Evolutionary conservation across 129 eudicot genomes (phyloP).

Genomic region (Lactuca sativa): DNA sequence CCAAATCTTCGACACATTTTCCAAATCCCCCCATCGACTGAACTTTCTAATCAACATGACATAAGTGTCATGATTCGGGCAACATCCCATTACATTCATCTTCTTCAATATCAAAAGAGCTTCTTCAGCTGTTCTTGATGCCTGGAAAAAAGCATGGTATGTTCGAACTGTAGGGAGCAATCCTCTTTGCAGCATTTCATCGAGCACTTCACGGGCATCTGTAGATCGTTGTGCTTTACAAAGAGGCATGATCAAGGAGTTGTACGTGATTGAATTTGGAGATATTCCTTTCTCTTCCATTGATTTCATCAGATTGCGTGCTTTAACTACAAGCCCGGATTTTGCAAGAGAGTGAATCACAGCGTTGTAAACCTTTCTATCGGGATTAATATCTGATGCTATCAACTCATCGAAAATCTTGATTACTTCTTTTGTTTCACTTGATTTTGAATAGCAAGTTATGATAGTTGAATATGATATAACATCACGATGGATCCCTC

Average conservation of each 20-base stretch:
- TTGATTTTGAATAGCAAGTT: slow-evolving; percentile 60
- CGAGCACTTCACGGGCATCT: slow-evolving; percentile 50
- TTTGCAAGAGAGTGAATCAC: slow-evolving; percentile 81
- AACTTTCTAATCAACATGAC: slow-evolving; percentile 79
- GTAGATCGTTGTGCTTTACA: slow-evolving; percentile 45
- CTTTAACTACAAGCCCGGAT: slow-evolving; percentile 56
- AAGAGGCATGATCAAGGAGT: slow-evolving; percentile 76
- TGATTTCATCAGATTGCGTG: slow-evolving; percentile 48
- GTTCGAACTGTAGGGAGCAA: slow-evolving; percentile 65
- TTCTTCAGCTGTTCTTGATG: slow-evolving; percentile 55
- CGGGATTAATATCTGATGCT: slow-evolving; percentile 45
- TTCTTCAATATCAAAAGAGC: slow-evolving; percentile 56
- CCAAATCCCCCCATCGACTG: slow-evolving; percentile 68
- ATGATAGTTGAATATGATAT: slow-evolving; percentile 67
- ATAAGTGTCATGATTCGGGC: slow-evolving; percentile 66
- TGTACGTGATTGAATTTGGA: slow-evolving; percentile 64
- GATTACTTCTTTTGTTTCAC: slow-evolving; percentile 50
- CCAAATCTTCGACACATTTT: slow-evolving; percentile 71
- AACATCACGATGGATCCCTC: slow-evolving; percentile 53
- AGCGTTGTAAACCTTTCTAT: slow-evolving; percentile 75
- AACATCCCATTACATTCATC: slow-evolving; percentile 60
- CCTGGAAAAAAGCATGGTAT: slow-evolving; percentile 72
- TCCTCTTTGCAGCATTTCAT: slow-evolving; percentile 67
- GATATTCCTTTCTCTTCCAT: slow-evolving; percentile 67
- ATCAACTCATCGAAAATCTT: slow-evolving; percentile 63